Base-by-base conservation (phyloP, 1,284 basidiomycete species). In the Sporisorium scitamineum region DNA sequence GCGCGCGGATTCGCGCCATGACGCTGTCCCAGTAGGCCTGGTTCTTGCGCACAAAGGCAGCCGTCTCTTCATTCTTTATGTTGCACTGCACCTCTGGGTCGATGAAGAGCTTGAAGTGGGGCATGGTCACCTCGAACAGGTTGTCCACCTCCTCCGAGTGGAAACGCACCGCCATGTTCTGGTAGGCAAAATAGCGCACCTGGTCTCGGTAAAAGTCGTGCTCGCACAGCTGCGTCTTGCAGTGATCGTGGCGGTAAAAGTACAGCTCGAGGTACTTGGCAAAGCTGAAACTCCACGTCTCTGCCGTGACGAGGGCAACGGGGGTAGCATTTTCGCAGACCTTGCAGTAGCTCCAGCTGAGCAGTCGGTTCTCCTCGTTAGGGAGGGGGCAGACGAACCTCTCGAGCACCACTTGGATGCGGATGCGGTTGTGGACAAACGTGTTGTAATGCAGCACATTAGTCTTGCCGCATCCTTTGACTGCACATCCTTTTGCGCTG, bases 161-260 rank as follows among this genome's bases (percentile, higher is more conserved):
- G 83, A 99, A 95, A 16, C 93, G 92, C 31, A 99, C 90, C 3
- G 94, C 94, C 62, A 89, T 84, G 69, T 88, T 87, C 42, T 87
- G 86, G 61, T 89, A 90, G 18, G 93, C 92, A 86, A 98, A 97
- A 86, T 94, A 98, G 45, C 97, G 91, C 67, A 95, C 91, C 80
- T 98, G 95, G 81, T 97, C 92, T 69, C 92, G 90, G 84, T 95
- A 97, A 61, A 95, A 93, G 83, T 99, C 97, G 86, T 99, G 97
- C 58, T 91, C 89, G 84, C 97, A 99, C 3, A 70, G 91, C 91
- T 69, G 92, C 91, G 48, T 92, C 88, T 80, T 91, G 90, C 75
- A 93, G 91, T 78, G 93, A 90, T 47, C 91, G 66, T 82, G 92
- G 16, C 94, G 93, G 86, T 96, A 95, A 86, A 95, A 95, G 81